Conservation (phyloP, 2,329 filamentous ascomycete species). For the Neoascochyta sp. region DNA sequence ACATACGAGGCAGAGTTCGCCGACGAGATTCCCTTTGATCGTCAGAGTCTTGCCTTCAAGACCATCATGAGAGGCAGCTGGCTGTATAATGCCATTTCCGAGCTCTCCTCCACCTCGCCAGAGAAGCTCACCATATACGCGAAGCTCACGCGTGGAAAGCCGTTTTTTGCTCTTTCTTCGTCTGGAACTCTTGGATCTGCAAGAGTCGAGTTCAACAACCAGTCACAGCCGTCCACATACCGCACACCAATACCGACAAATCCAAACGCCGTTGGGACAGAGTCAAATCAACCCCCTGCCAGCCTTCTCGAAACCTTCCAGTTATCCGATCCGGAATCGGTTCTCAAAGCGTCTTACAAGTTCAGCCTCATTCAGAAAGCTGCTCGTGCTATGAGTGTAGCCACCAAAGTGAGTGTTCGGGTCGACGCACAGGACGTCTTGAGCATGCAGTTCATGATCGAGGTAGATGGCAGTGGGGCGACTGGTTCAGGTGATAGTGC, state of each 20-base stretch:
- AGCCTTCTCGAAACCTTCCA: slow-evolving; percentile 69
- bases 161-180: slow-evolving; percentile 69
- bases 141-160: slow-evolving; percentile 43
- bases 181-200: slow-evolving; percentile 58
- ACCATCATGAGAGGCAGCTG: slow-evolving; percentile 84
- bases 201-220: slow-evolving; percentile 56
- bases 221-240: slow-evolving; percentile 21
- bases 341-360: slow-evolving; percentile 64
- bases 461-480: slow-evolving; percentile 56
- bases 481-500: slow-evolving; percentile 1
- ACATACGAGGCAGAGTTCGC: slow-evolving; percentile 67
- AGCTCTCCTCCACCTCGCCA: slow-evolving; percentile 67
- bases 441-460: slow-evolving; percentile 94
- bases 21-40: slow-evolving; percentile 87
- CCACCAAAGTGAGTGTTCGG: slow-evolving; percentile 86
- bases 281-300: slow-evolving; percentile 5
- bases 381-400: slow-evolving; percentile 85
- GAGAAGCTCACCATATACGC: slow-evolving; percentile 62
- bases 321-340: slow-evolving; percentile 42
- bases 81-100: slow-evolving; percentile 67
- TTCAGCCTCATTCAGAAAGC: slow-evolving; percentile 84
- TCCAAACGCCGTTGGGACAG: slow-evolving; percentile 9
- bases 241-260: slow-evolving; percentile 15
- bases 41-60: slow-evolving; percentile 77
- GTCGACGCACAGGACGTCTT: slow-evolving; percentile 86